Base-by-base conservation (phyloP, 805 yeast genomes). In the Blastobotrys americana region DNA sequence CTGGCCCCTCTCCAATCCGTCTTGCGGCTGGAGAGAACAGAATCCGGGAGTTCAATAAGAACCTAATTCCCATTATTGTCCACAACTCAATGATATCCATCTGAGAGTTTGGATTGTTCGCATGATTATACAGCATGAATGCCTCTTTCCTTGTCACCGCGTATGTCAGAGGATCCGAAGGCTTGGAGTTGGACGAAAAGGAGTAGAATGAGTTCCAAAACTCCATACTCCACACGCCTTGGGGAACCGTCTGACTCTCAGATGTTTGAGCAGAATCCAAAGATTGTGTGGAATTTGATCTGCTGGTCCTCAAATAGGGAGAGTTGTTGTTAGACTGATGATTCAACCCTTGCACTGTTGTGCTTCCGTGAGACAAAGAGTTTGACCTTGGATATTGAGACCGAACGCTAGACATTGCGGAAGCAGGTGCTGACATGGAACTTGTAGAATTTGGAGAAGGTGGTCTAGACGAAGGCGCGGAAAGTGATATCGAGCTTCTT, bases 1-100 rank as follows among this genome's bases (percentile, higher is more conserved):
- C 22, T 39, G 39, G 13, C 45, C 33, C 3, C 46, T 42, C 22
- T 39, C 46, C 3, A 20, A 5, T 8, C 38, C 23, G 17, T 8
- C 19, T 10, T 13, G 53, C 43, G 3, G 41, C 45, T 2, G 64
- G 64, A 2, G 64, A 59, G 39, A 55, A 55, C 28, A 60, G 46
- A n/a, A 60, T 51, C 16, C 47, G 39, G 34, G 58, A 59, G 16
- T 55, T 44, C 18, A 59, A 41, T 28, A 60, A 34, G 43, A 50
- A 58, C 18, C 62, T 41, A 23, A 59, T 37, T 5, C 59, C 59
- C 59, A 58, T 60, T 48, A 60, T 58, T 5, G 55, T 48, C 64
- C 64, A 60, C n/a, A 60, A 48, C 28, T 60, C 64, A 17, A 58
- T 48, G 10, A 56, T 50, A 13, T 52, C 59, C 33, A 40, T 31